Percentiles rank a stretch among this genome's conserved stretches.
Evolutionary conservation across 768 basidiomycete species (phyloP).

Genomic region (Amanita inopinata): DNA sequence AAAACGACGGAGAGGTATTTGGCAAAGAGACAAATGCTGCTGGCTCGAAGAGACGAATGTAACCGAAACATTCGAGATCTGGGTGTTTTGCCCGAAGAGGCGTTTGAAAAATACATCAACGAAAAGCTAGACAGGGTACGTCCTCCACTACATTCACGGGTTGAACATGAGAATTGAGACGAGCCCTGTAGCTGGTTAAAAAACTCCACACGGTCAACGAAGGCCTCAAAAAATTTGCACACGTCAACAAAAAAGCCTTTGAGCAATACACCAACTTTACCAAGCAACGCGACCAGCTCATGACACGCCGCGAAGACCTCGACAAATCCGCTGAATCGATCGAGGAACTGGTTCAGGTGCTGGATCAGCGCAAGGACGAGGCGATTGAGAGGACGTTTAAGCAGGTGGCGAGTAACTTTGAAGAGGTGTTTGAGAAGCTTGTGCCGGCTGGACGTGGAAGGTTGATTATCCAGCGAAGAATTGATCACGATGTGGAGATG

Average conservation of each 20-base stretch:
- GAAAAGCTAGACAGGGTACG: slow-evolving; percentile 82
- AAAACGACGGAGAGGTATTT: slow-evolving; percentile 94
- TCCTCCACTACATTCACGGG: slow-evolving; percentile 8
- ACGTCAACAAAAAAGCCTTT: slow-evolving; percentile 99
- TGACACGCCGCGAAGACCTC: slow-evolving; percentile 81
- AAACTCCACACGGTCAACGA: slow-evolving; percentile 91
- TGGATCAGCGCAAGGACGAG: slow-evolving; percentile 97
- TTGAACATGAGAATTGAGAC: neutral
- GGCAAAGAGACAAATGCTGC: slow-evolving; percentile 82
- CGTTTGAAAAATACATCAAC: slow-evolving; percentile 88
- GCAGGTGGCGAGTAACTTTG: slow-evolving; percentile 94
- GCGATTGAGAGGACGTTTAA: slow-evolving; percentile 98
- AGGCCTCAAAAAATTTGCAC: slow-evolving; percentile 89
- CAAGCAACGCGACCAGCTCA: slow-evolving; percentile 88
- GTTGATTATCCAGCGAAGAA: slow-evolving; percentile 84
- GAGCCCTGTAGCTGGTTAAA: slow-evolving; percentile 64
- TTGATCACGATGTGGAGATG: slow-evolving; percentile 77
- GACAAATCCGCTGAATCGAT: slow-evolving; percentile 87
- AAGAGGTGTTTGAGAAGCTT: slow-evolving; percentile 92
- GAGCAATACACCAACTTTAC: slow-evolving; percentile 98
- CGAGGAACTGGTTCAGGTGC: slow-evolving; percentile 82
- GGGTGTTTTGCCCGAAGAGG: slow-evolving; percentile 94
- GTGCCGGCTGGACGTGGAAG: slow-evolving; percentile 90
- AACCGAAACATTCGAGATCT: slow-evolving; percentile 93
- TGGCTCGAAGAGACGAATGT: slow-evolving; percentile 83